phyloP scores from a whole-genome alignment of 306 rosid genomes.

The Mimosa pudica region DNA sequence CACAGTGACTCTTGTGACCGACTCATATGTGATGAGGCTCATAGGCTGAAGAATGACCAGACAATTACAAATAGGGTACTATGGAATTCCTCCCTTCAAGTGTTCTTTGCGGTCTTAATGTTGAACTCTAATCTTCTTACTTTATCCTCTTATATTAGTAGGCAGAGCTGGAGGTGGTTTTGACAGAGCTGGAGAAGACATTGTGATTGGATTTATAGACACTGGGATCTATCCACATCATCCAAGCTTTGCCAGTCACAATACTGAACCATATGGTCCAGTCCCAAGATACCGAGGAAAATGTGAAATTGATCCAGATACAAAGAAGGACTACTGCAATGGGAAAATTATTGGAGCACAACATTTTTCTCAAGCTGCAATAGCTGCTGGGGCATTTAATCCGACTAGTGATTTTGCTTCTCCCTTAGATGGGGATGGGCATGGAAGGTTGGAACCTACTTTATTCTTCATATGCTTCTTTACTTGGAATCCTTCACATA shows the following conservation, averaged over 20 bases:
- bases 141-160: slow-evolving; percentile 65
- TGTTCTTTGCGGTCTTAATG: neutral
- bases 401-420: too few relatives aligned
- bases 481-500: too few relatives aligned
- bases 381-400: slow-evolving; percentile 94
- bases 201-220: slow-evolving; percentile 96
- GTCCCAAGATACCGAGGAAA: slow-evolving; percentile 85
- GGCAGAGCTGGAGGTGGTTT: slow-evolving; percentile 99
- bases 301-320: slow-evolving; percentile 88
- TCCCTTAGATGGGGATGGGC: too few relatives aligned
- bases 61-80: slow-evolving; percentile 92
- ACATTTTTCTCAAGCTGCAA: slow-evolving; percentile 97
- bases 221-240: slow-evolving; percentile 92
- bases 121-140: slow-evolving; percentile 40
- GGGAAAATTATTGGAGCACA: slow-evolving; percentile 99
- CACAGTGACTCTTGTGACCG: slow-evolving; percentile 79
- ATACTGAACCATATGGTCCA: slow-evolving; percentile 81
- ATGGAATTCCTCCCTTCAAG: neutral
- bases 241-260: slow-evolving; percentile 80
- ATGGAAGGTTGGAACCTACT: too few relatives aligned
- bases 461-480: too few relatives aligned
- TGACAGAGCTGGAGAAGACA: slow-evolving; percentile 97
- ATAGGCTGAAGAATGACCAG: slow-evolving; percentile 93
- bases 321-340: slow-evolving; percentile 81
- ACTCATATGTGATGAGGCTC: slow-evolving; percentile 98